phyloP scores from a whole-genome alignment of 768 basidiomycete genomes.

The Termitomyces sp. region DNA sequence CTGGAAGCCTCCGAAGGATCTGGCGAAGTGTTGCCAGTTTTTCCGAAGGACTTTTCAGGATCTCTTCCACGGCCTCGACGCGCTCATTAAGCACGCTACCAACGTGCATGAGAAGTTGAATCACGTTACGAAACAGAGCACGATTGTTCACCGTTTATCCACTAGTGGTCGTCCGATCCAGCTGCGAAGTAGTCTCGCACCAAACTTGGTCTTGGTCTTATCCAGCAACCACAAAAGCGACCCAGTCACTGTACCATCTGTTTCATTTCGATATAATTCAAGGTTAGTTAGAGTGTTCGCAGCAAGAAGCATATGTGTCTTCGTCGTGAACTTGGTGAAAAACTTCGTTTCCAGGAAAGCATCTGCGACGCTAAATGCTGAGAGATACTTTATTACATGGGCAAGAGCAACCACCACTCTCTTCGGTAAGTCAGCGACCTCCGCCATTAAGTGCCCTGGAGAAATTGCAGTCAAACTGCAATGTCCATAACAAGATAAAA shows the following conservation, averaged over 20 bases:
- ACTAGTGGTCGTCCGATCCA: slow-evolving; percentile 89
- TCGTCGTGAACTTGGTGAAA: slow-evolving; percentile 72
- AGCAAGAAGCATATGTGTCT: slow-evolving; percentile 81
- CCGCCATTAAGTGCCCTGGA: slow-evolving; percentile 57
- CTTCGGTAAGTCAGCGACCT: slow-evolving; percentile 61
- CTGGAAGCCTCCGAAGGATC: slow-evolving; percentile 72
- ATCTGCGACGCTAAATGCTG: slow-evolving; percentile 71
- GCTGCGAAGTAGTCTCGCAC: slow-evolving; percentile 69
- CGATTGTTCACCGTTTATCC: slow-evolving; percentile 48
- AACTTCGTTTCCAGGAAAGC: slow-evolving; percentile 72
- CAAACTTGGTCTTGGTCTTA: slow-evolving; percentile 84
- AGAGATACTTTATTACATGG: slow-evolving; percentile 64
- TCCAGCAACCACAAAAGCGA: slow-evolving; percentile 85
- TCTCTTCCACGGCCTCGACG: slow-evolving; percentile 81
- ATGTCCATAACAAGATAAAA: background rate
- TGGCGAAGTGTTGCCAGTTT: slow-evolving; percentile 62
- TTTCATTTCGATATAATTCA: slow-evolving; percentile 92
- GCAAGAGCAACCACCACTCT: slow-evolving; percentile 68
- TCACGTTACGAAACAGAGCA: background rate
- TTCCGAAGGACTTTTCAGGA: slow-evolving; percentile 54
- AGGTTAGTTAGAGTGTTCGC: slow-evolving; percentile 85
- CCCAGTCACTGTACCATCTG: slow-evolving; percentile 66
- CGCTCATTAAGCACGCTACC: slow-evolving; percentile 68
- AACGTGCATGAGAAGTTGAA: background rate
- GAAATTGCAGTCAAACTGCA: background rate